Conservation (phyloP, 2,329 filamentous ascomycete genomes). For the Mycosphaerelloides madeirae region DNA sequence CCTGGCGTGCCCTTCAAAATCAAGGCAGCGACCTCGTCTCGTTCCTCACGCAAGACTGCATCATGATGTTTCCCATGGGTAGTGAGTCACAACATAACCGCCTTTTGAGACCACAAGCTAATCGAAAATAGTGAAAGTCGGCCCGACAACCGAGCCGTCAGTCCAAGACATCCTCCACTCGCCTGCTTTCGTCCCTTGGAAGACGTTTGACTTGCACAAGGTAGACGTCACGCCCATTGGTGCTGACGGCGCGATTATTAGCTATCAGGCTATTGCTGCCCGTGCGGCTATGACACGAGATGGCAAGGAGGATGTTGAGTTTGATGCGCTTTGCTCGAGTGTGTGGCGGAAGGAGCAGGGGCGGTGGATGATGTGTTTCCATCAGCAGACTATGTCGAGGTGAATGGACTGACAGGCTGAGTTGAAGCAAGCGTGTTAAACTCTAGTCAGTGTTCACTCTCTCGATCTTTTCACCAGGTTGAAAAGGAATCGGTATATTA, state of each 20-base stretch:
- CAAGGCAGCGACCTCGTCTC: constrained; percentile 23
- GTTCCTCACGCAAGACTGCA: constrained; percentile 25
- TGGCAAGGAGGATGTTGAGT: constrained; percentile 21
- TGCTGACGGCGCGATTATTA: constrained; percentile 24
- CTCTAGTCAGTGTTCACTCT: too few species aligned
- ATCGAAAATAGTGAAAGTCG: constrained; percentile 29
- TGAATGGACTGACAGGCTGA: too few species aligned
- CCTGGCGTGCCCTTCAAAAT: constrained; percentile 27
- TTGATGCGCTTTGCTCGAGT: constrained; percentile 29
- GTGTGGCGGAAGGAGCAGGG: constrained; percentile 26
- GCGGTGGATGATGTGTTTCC: constrained; percentile 27
- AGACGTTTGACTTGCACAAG: constrained; percentile 23
- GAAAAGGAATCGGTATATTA: too few species aligned
- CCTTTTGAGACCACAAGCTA: too few species aligned
- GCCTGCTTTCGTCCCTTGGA: constrained; percentile 28
- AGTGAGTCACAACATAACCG: constrained; percentile 1
- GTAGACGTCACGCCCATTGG: constrained; percentile 27
- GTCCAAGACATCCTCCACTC: constrained; percentile 27
- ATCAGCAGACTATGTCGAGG: constrained; percentile 30
- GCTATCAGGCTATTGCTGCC: constrained; percentile 25
- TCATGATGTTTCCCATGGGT: constrained; percentile 21
- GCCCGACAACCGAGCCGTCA: constrained; percentile 22
- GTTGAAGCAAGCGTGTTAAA: too few species aligned
- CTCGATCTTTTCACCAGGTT: too few species aligned
- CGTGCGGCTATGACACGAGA: constrained; percentile 15